Evolutionary conservation across 176 grass and related monocot genomes (phyloP).

Genomic region (Saccharum officinarum): DNA sequence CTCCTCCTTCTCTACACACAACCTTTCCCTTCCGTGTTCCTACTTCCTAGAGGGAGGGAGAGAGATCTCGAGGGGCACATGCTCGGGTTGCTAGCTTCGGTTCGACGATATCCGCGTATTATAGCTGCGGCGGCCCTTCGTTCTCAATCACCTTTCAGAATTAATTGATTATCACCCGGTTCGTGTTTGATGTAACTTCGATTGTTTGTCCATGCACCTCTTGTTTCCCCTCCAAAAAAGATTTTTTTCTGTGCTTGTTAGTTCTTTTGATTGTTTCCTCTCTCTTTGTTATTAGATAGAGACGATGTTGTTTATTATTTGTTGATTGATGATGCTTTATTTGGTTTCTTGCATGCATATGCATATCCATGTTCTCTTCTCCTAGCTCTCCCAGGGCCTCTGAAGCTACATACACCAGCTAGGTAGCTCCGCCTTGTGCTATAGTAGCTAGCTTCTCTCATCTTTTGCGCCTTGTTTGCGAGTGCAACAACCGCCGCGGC

Average conservation of each 20-base stretch:
- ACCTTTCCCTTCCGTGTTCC: background rate
- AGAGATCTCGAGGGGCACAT: background rate
- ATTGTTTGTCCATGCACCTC: background rate
- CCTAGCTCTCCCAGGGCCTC: background rate
- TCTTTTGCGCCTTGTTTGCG: conserved; percentile 27
- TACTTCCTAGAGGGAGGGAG: background rate
- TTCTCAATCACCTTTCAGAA: background rate
- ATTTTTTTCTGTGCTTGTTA: background rate
- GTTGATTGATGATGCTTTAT: background rate
- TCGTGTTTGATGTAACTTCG: background rate
- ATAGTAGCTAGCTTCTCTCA: background rate
- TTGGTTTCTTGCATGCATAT: background rate
- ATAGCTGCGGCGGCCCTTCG: background rate
- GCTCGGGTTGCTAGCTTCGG: conserved; percentile 3
- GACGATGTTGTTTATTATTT: background rate
- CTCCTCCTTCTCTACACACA: background rate
- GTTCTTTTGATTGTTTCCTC: background rate
- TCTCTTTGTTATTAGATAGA: background rate
- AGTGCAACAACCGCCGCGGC: background rate
- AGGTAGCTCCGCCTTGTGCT: background rate
- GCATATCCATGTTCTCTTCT: background rate
- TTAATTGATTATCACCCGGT: background rate
- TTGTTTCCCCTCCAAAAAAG: background rate
- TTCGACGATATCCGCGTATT: background rate
- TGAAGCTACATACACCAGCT: background rate